Evolutionary conservation across 2,329 filamentous ascomycete genomes (phyloP), one percentile per base, ranked within the genome.

Genomic region (Trichophyton benhamiae): DNA sequence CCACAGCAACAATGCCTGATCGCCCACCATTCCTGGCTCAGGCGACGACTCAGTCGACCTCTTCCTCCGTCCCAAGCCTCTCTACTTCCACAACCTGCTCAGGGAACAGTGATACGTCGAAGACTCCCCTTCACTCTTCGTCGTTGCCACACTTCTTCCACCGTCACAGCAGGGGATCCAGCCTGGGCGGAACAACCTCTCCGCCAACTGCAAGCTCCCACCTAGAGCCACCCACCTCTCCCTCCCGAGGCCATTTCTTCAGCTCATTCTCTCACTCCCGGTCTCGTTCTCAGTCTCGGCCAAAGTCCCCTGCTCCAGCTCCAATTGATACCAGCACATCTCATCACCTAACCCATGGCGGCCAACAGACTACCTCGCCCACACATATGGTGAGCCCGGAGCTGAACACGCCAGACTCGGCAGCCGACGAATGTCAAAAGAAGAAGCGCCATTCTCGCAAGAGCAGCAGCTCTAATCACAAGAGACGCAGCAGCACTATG

Each of bases 401-500:
- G 3, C 15, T 49, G 2, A 60, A 42, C 3, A 48, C 59, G 1
- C 41, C 62, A 1, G 53, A 58, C 15, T 53, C 61, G 3, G 36
- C 41, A 8, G 17, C 52, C 7, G 53, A 46, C 3, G 46, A 17
- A 3, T 36, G 13, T 8, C 33, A 52, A 2, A 58, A 49, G 52
- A 64, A 60, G 59, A 66, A 66, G 38, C 59, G 63, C 42, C 59
- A 63, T 52, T 65, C 64, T 22, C 49, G 25, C 60, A 60, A 46
- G 52, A 69, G 65, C 57, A 71, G 68, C 60, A 70, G 69, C 59
- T 67, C 68, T 11, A 71, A 74, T 57, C 71, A 74, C 59, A 73
- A 71, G 58, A 72, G 74, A 63, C 72, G 74, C 59, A 74, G 67
- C 57, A 71, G 72, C 17, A 77, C 75, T 0, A 67, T 77, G 48